These are phyloP conservation scores for Atalantia buxifolia DNA, from an alignment of 345 rosid species.

Conservation along the genomic window DNA sequence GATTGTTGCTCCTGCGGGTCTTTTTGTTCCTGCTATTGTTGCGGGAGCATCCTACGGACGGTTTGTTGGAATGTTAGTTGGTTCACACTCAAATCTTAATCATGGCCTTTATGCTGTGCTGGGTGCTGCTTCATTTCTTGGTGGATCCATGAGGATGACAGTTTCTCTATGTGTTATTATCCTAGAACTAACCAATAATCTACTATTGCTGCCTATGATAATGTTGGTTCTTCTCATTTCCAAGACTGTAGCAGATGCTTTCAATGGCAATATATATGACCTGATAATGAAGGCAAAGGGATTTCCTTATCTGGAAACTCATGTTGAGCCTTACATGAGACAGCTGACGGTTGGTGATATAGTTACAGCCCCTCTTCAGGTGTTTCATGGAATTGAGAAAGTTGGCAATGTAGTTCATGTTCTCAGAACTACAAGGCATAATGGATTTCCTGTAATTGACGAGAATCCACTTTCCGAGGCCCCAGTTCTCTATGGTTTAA, in stretches of 20 bases:
- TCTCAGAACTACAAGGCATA: conserved; percentile 65
- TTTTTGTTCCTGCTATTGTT: conserved; percentile 86
- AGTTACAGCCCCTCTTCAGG: conserved; percentile 78
- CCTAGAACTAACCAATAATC: conserved; percentile 84
- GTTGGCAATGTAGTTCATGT: conserved; percentile 68
- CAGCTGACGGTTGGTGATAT: conserved; percentile 77
- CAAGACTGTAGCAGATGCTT: conserved; percentile 92
- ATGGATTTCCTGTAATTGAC: conserved; percentile 84
- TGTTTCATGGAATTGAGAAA: conserved; percentile 72
- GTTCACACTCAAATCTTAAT: conserved; percentile 54
- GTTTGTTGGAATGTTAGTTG: conserved; percentile 70
- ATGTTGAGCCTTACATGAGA: conserved; percentile 91
- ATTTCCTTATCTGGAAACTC: conserved; percentile 75
- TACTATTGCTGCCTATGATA: conserved; percentile 80
- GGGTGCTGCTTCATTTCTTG: conserved; percentile 90
- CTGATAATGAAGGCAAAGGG: conserved; percentile 90
- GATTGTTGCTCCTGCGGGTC: conserved; percentile 83
- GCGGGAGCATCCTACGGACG: conserved; percentile 93
- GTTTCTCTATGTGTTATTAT: conserved; percentile 85
- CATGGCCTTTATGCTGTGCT: conserved; percentile 89
- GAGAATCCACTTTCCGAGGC: conserved; percentile 47
- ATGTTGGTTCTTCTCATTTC: conserved; percentile 92
- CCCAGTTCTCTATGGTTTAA: conserved; percentile 63
- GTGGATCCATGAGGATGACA: conserved; percentile 96
- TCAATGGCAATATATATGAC: conserved; percentile 74